Base-by-base conservation (phyloP, 1,139 yeast genomes). In the Yamadazyma oceani region DNA sequence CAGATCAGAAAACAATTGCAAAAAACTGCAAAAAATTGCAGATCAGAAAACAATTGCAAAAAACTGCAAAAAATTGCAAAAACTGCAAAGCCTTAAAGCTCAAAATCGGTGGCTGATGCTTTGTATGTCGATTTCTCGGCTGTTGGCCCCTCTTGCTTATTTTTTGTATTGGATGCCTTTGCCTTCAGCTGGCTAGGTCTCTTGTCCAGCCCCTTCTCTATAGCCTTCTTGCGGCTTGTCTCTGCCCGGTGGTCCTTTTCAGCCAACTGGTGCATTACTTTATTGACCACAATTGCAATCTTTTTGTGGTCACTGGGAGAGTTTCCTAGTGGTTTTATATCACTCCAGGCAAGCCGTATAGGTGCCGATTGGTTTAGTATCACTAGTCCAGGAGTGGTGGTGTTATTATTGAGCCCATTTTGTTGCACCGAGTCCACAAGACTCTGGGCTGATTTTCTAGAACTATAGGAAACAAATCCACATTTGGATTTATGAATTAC, bases 321-420 rank as follows among this genome's bases (percentile, higher is more conserved):
- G 5, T 55, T 52, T 0, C 84, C 84, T 29, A 82, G 54, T 1
- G 73, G 57, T 41, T 69, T 60, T 4, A 77, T 78, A 33, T 73
- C 74, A 14, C 90, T 84, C 89, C 90, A 85, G 21, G 77, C 73
- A 0, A 82, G 71, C 32, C 89, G 58, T 33, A 85, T 50, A 4
- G 87, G 84, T 40, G 50, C 56, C 40, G 54, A 58, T 5, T 55
- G 53, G 4, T 63, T 66, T 3, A 70, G 42, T 3, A 69, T 35
- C 17, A 66, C 41, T 32, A 69, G 45, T 1, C 71, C 75, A 1
- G 75, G 69, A 0, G 69, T 27, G 12, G 46, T 34, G 11, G 42
- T 50, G 33, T 57, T 58, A 14, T 35, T 31, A 45, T 66, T 66
- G 35, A 58, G 44, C 1, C 64, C 68, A 36, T 63, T 60, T 1